phyloP scores from a whole-genome alignment of 768 basidiomycete genomes.

The Russula abietina region DNA sequence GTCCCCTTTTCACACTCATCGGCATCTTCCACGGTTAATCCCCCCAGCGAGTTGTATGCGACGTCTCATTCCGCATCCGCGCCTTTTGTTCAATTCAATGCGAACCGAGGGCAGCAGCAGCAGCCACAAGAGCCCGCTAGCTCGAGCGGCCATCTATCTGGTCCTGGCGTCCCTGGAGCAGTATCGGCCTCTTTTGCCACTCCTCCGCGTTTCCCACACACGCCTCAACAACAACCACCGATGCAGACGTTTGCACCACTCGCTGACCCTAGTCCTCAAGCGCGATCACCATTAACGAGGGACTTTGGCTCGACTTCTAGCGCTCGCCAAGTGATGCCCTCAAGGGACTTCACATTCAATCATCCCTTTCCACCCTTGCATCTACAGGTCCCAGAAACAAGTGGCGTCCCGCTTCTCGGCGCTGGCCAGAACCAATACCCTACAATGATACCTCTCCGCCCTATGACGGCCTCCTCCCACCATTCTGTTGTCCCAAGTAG shows the following conservation, averaged over 20 bases:
- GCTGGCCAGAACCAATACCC: background rate
- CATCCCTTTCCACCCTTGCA: conserved; percentile 20
- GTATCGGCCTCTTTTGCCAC: background rate
- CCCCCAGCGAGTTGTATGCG: conserved; percentile 18
- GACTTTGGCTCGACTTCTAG: background rate
- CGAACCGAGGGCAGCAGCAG: background rate
- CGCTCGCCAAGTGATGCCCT: background rate
- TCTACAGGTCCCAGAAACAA: conserved; percentile 8
- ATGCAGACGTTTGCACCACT: background rate
- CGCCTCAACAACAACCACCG: background rate
- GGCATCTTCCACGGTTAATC: conserved; percentile 27
- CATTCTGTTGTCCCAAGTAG: background rate
- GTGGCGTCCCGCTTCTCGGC: background rate
- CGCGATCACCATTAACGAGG: background rate
- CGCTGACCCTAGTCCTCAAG: background rate
- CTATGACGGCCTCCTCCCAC: background rate
- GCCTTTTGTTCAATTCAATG: conserved; percentile 12
- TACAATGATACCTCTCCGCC: background rate
- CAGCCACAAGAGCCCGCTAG: background rate
- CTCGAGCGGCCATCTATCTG: conserved; percentile 15
- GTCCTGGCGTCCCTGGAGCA: conserved; percentile 24
- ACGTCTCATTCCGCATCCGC: background rate
- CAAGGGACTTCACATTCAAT: conserved; percentile 17
- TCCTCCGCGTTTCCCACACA: background rate
- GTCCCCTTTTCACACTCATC: conserved; percentile 29